A percentile compares a stretch with the other conserved stretches of the same genome.
Evolutionary conservation across 2,329 filamentous ascomycete genomes (phyloP).

Genomic region (Herpotrichia juniperi): DNA sequence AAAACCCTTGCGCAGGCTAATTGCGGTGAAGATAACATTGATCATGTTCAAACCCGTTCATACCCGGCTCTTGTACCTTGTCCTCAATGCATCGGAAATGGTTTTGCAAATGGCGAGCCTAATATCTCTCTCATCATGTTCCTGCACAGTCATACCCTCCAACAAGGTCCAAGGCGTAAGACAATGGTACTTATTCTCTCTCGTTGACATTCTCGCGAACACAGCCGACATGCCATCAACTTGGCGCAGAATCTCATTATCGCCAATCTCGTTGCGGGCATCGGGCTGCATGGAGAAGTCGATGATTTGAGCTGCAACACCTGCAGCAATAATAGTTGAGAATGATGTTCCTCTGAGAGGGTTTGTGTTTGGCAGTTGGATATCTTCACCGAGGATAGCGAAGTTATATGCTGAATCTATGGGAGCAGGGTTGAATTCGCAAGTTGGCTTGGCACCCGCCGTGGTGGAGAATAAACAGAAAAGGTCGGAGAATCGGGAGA

Average conservation of each 20-base stretch:
- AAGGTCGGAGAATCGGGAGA: no score
- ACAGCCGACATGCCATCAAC: not conserved
- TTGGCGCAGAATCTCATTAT: not conserved
- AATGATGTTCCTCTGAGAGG: not conserved
- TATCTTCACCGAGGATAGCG: not conserved
- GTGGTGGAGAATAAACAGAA: no score
- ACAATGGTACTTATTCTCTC: not conserved
- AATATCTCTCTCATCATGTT: no score
- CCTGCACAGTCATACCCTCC: no score
- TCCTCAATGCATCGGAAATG: no score
- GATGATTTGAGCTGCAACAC: not conserved
- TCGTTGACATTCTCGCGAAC: not conserved
- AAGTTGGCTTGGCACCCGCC: no score
- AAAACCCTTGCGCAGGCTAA: slow-evolving; percentile 5
- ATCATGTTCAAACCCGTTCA: no score
- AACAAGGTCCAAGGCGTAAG: no score
- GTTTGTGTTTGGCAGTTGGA: not conserved
- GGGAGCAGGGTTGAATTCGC: no score
- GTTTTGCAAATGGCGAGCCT: no score
- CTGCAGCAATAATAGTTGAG: not conserved
- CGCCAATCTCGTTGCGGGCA: not conserved
- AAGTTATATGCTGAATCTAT: not conserved
- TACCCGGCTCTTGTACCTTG: no score
- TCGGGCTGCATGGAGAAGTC: slow-evolving; percentile 1
- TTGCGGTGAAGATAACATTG: not conserved